A percentile compares a stretch with the other conserved stretches of the same genome.
phyloP scores from a whole-genome alignment of 208 protist species.

The Eutreptiella sp. region DNA sequence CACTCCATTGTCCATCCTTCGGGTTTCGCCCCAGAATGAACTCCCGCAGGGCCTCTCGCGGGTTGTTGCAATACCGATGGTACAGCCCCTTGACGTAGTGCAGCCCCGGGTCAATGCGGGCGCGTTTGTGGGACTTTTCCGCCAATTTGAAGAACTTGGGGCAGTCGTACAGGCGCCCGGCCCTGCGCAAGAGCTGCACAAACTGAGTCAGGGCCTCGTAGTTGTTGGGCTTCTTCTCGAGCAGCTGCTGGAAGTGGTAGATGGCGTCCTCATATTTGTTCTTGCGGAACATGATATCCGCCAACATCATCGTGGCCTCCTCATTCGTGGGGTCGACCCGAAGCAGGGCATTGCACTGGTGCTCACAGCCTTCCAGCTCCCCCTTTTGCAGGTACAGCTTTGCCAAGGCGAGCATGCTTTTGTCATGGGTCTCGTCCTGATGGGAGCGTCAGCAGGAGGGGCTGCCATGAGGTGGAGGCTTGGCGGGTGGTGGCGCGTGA shows the following conservation, averaged over 20 bases:
- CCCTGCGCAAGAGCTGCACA: constrained; percentile 64
- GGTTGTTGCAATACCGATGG: constrained; percentile 56
- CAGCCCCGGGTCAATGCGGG: constrained; percentile 54
- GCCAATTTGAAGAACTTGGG: constrained; percentile 49
- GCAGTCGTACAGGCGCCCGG: constrained; percentile 61
- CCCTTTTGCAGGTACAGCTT: constrained; percentile 58
- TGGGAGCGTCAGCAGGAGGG: background rate
- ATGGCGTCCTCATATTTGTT: constrained; percentile 71
- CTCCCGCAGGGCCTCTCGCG: constrained; percentile 67
- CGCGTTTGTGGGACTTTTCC: constrained; percentile 31
- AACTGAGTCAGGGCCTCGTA: constrained; percentile 78
- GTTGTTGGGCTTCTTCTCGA: constrained; percentile 70
- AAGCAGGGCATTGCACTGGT: constrained; percentile 73
- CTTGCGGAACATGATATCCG: constrained; percentile 75
- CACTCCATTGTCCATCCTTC: constrained; percentile 66
- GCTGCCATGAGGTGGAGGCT: background rate
- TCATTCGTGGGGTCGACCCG: constrained; percentile 67
- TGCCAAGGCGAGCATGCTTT: constrained; percentile 62
- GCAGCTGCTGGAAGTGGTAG: constrained; percentile 69
- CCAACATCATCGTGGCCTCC: constrained; percentile 79
- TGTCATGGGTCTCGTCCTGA: constrained; percentile 66
- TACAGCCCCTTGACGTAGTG: constrained; percentile 75
- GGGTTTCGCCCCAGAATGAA: constrained; percentile 77
- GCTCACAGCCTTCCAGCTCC: constrained; percentile 75
- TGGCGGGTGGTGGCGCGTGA: no score